Evolutionary conservation across 176 grass and related monocot genomes (phyloP).

Genomic region (Guadua angustifolia): DNA sequence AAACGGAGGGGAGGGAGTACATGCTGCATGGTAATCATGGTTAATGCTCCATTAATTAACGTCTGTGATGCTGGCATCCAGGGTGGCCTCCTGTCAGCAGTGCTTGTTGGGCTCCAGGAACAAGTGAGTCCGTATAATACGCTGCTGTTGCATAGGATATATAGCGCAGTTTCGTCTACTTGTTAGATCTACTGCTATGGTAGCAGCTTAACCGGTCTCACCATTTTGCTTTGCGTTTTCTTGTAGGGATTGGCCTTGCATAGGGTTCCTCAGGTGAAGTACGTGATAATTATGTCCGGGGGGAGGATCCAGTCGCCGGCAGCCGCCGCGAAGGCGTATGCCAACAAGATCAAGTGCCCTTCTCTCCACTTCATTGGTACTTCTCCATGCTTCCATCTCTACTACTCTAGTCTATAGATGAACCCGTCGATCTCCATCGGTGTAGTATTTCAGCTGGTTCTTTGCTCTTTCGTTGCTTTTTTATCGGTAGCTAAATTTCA

Average conservation of each 20-base stretch:
- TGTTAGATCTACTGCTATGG: background rate
- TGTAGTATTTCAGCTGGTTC: background rate
- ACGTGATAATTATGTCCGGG: constrained; percentile 65
- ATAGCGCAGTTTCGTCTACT: background rate
- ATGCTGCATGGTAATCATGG: too few relatives aligned
- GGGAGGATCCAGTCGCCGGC: constrained; percentile 56
- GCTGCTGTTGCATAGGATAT: background rate
- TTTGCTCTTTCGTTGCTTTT: background rate
- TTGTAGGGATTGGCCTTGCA: constrained; percentile 72
- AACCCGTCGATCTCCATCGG: background rate
- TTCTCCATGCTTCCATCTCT: background rate
- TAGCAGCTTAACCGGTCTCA: background rate
- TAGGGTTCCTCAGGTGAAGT: constrained; percentile 67
- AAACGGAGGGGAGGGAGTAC: too few relatives aligned
- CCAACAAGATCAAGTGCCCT: constrained; percentile 54
- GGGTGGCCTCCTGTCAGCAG: constrained; percentile 26
- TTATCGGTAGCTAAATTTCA: background rate
- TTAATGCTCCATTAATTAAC: background rate
- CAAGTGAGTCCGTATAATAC: constrained; percentile 33
- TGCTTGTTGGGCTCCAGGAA: constrained; percentile 70
- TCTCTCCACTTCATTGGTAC: constrained; percentile 83
- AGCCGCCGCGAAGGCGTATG: constrained; percentile 65
- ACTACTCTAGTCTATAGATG: background rate
- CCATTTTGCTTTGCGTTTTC: constrained; percentile 16
- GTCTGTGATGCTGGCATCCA: background rate